Conservation (phyloP, 2,329 filamentous ascomycete genomes). For the Ophiostoma quercus region DNA sequence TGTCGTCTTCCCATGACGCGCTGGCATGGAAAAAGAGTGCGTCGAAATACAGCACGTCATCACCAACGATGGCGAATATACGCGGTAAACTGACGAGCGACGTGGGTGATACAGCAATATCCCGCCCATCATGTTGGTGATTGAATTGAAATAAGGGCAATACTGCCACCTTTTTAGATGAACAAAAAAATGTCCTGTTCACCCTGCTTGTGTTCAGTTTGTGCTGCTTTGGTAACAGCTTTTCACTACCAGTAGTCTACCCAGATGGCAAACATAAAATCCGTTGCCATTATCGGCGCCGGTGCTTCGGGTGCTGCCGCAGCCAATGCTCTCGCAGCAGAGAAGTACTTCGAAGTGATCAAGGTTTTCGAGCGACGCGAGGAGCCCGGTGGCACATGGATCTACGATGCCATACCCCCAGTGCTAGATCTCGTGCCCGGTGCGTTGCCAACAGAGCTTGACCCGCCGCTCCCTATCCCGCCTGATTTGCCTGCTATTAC, state of each 20-base stretch:
- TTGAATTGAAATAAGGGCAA: not conserved
- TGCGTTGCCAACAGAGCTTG: conserved; percentile 22
- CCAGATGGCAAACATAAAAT: conserved; percentile 23
- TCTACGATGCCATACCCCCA: conserved; percentile 23
- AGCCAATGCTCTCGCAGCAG: conserved; percentile 43
- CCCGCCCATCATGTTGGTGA: not conserved
- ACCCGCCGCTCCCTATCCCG: conserved; percentile 22
- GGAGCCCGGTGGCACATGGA: conserved; percentile 39
- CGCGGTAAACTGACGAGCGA: not conserved
- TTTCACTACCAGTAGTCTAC: not conserved
- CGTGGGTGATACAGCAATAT: not conserved
- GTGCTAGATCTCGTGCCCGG: conserved; percentile 22
- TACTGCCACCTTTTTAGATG: not conserved
- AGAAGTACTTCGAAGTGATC: conserved; percentile 41
- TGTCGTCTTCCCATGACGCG: not conserved
- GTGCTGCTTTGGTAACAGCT: too few relatives aligned
- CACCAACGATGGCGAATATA: not conserved
- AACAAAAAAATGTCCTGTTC: too few relatives aligned
- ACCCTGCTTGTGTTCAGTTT: too few relatives aligned
- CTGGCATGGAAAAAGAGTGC: not conserved
- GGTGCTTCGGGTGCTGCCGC: conserved; percentile 41
- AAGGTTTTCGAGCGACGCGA: conserved; percentile 42
- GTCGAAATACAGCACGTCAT: not conserved
- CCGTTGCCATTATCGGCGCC: conserved; percentile 26
- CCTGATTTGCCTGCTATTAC: conserved; percentile 18